Evolutionary conservation across 352 stramenopile species (phyloP).

Genomic region (Phytophthora quininea): DNA sequence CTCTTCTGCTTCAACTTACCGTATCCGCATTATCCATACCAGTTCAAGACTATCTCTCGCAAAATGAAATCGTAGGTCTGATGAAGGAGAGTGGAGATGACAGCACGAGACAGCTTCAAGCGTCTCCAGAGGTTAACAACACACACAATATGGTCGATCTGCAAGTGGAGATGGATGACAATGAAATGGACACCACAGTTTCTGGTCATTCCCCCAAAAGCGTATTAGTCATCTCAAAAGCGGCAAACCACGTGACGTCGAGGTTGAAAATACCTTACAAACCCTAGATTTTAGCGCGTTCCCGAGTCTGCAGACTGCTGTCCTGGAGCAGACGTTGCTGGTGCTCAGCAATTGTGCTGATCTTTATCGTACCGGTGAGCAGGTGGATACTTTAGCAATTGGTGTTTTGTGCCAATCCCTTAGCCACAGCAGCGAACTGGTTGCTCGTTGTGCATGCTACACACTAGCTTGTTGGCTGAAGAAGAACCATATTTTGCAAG

Average conservation of each 20-base stretch:
- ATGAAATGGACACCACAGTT: conserved; percentile 30
- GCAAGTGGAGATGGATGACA: conserved; percentile 18
- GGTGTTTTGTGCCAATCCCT: conserved; percentile 66
- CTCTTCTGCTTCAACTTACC: conserved; percentile 56
- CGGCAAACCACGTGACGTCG: conserved; percentile 21
- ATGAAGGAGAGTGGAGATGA: conserved; percentile 6
- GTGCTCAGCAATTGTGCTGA: conserved; percentile 75
- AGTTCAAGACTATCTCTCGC: conserved; percentile 57
- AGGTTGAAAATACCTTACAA: conserved; percentile 15
- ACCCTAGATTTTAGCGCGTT: conserved; percentile 65
- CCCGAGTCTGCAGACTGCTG: conserved; percentile 54
- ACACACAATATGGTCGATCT: not conserved
- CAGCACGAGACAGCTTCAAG: not conserved
- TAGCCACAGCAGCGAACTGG: conserved; percentile 66
- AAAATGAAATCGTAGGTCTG: conserved; percentile 24
- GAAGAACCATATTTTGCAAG: conserved; percentile 47
- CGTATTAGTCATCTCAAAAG: conserved; percentile 7
- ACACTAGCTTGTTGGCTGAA: conserved; percentile 72
- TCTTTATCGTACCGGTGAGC: conserved; percentile 40
- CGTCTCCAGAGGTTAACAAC: conserved; percentile 16
- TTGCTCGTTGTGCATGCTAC: conserved; percentile 73
- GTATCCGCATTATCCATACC: conserved; percentile 40
- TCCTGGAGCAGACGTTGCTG: conserved; percentile 72
- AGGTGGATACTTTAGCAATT: conserved; percentile 57
- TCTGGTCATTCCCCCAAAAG: conserved; percentile 24